Evolutionary conservation across 225 moss, liverwort and hornwort genomes (phyloP), one percentile per base, ranked within the genome.

Genomic region (Neckera pumila): DNA sequence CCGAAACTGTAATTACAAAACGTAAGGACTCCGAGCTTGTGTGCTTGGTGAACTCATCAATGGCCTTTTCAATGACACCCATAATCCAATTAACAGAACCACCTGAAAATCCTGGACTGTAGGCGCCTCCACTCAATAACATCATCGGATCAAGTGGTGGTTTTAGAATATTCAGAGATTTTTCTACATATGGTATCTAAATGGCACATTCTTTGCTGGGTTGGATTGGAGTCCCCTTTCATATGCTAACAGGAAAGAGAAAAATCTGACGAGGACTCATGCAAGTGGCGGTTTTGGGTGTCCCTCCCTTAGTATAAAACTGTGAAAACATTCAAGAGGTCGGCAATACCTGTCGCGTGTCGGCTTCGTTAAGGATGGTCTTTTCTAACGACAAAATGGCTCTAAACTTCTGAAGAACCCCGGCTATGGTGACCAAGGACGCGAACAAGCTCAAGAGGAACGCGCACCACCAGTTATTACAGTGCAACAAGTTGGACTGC

Each of bases 401-500:
- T 26, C 9, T 10, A 57, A 93, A 80, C 84, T 93, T 93, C 72
- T 86, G 47, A 11, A 88, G 3, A 25, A 93, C 87, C 16, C 90
- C 90, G 15, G 58, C 60, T 49, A 89, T 73, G 65, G 84, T 81
- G 72, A 91, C 93, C 12, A 66, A 6, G 8, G 91, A 93, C 64
- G 91, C 91, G 12, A 93, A 59, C 13, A 88, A 43, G 11, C 88
- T 86, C 71, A 93, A 79, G 18, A 76, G 33, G 8, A 84, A 59
- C 2, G 83, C 88, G 7, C 79, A 59, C 91, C 60, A 91, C 36
- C 80, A 57, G 63, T 90, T 93, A 17, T 89, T 42, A 42, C 92
- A 91, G 28, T 76, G 33, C 91, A 93, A 49, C 14, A 81, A 22
- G 33, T 53, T 91, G 5, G 93, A 89, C 72, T 93, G 89, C 73